phyloP scores from a whole-genome alignment of 2,329 filamentous ascomycete species.

The Epichloe baconii region DNA sequence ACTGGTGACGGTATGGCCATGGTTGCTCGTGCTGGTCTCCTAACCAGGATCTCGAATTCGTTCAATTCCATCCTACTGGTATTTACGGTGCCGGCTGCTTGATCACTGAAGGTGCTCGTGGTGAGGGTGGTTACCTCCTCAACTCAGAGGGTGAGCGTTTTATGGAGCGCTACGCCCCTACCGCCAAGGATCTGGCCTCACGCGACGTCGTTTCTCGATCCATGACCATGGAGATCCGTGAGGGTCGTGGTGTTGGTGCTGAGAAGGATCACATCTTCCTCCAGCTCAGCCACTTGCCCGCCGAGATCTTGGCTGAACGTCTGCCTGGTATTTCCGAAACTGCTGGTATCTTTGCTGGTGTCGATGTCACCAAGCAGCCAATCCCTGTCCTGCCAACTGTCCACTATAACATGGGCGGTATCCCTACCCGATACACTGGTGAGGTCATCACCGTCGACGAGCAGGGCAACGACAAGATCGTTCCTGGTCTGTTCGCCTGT shows the following conservation, averaged over 20 bases:
- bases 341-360: conserved; percentile 90
- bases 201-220: conserved; percentile 94
- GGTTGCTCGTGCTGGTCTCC: conserved; percentile 93
- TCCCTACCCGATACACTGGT: conserved; percentile 93
- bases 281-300: conserved; percentile 86
- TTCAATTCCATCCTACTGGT: conserved; percentile 98
- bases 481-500: conserved; percentile 89
- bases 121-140: conserved; percentile 93
- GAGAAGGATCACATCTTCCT: conserved; percentile 99
- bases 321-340: conserved; percentile 98
- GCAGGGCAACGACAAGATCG: conserved; percentile 78
- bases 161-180: conserved; percentile 97
- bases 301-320: conserved; percentile 88
- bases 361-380: conserved; percentile 93
- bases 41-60: conserved; percentile 98
- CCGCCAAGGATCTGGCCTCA: conserved; percentile 91
- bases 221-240: conserved; percentile 97
- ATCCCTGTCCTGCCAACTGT: conserved; percentile 94
- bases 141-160: conserved; percentile 98
- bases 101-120: conserved; percentile 95
- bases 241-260: conserved; percentile 89
- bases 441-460: conserved; percentile 86
- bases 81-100: conserved; percentile 97
- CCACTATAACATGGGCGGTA: conserved; percentile 99
- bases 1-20: conserved; percentile 99